Evolutionary conservation across 2,329 filamentous ascomycete species (phyloP).

Genomic region (Fusarium citri): DNA sequence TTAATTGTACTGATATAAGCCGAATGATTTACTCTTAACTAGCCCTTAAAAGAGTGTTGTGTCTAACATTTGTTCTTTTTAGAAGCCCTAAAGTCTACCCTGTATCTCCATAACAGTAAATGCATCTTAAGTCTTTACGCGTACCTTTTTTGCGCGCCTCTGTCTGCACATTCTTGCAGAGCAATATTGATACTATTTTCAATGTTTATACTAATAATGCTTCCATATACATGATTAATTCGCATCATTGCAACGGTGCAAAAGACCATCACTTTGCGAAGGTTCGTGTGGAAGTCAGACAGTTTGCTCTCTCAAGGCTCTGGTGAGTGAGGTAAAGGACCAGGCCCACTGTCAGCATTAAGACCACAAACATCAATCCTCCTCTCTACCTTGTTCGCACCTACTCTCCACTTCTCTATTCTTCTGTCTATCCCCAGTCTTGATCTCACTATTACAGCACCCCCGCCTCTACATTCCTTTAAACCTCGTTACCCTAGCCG

Average conservation of each 20-base stretch:
- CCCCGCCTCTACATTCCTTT: fast-evolving
- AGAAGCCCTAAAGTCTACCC: neutral
- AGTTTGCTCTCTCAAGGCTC: too few relatives aligned
- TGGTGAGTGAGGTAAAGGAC: too few relatives aligned
- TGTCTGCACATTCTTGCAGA: fast-evolving
- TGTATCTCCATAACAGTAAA: neutral
- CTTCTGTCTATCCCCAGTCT: neutral
- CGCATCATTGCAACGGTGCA: too few relatives aligned
- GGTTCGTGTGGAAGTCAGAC: too few relatives aligned
- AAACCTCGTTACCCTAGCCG: neutral
- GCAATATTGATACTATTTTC: fast-evolving
- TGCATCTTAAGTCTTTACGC: neutral
- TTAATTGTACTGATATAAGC: fast-evolving
- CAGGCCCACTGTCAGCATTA: neutral
- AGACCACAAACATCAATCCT: neutral
- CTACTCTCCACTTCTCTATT: neutral
- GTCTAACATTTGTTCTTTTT: neutral
- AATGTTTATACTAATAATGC: neutral
- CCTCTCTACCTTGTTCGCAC: neutral
- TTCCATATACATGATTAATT: neutral
- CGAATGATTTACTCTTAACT: too few relatives aligned
- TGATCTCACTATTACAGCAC: neutral
- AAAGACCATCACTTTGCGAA: too few relatives aligned
- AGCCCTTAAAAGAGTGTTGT: neutral
- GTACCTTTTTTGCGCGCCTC: fast-evolving